Percentiles rank a stretch among this genome's conserved stretches.
Conservation (phyloP, 371 early-diverging fungal species). For the Mortierella sp. region DNA sequence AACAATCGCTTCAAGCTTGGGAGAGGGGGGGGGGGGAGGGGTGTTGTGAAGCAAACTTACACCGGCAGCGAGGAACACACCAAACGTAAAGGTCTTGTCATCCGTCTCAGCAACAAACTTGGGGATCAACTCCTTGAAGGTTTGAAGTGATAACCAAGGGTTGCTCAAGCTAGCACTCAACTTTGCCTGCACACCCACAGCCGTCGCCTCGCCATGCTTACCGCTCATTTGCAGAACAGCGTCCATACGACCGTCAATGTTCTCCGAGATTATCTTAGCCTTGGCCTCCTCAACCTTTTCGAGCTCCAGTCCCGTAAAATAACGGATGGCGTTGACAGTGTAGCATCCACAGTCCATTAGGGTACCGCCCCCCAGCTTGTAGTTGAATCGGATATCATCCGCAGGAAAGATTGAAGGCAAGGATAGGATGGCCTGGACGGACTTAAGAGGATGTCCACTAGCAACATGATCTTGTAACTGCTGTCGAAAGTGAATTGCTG, state of each 20-base stretch:
- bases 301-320: conserved; percentile 36
- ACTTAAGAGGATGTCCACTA: conserved; percentile 13
- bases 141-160: conserved; percentile 27
- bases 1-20: too few relatives aligned
- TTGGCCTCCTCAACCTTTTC: conserved; percentile 20
- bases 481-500: conserved; percentile 26
- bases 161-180: conserved; percentile 15
- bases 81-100: conserved; percentile 47
- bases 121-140: conserved; percentile 18
- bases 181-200: conserved; percentile 2
- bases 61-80: conserved; percentile 44
- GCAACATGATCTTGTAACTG: conserved; percentile 32
- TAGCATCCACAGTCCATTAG: conserved; percentile 61
- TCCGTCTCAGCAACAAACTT: conserved; percentile 34
- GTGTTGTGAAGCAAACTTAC: conserved; percentile 10
- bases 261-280: conserved; percentile 21
- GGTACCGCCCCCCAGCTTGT: conserved; percentile 55
- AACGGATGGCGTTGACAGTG: conserved; percentile 52
- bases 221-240: conserved; percentile 23
- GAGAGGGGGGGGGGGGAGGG: too few relatives aligned
- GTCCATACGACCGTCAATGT: conserved; percentile 40
- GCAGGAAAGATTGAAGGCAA: conserved; percentile 16
- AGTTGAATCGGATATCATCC: conserved; percentile 58
- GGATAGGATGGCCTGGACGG: conserved; percentile 12
- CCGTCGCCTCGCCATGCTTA: not conserved